Evolutionary conservation across 2,329 filamentous ascomycete genomes (phyloP).

Genomic region (Hypoxylon sp.): DNA sequence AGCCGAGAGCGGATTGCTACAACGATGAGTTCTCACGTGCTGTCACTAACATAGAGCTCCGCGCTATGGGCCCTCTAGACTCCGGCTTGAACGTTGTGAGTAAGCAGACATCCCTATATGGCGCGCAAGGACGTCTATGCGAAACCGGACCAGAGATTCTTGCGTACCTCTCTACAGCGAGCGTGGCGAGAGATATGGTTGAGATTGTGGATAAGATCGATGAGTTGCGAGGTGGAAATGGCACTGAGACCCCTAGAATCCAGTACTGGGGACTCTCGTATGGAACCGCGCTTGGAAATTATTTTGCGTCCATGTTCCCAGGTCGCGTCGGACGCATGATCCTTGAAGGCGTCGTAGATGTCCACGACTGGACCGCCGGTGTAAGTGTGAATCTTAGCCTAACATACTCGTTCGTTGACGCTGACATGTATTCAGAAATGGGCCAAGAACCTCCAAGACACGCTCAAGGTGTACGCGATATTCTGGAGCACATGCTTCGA

Average conservation of each 20-base stretch:
- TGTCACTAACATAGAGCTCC: constrained; percentile 47
- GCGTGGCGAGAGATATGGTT: constrained; percentile 61
- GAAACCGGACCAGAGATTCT: constrained; percentile 52
- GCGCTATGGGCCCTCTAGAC: constrained; percentile 53
- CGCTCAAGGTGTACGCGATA: constrained; percentile 54
- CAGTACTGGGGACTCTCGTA: constrained; percentile 69
- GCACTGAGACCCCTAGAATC: constrained; percentile 32
- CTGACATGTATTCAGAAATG: constrained; percentile 50
- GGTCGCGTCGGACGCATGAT: constrained; percentile 59
- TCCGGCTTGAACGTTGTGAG: constrained; percentile 44
- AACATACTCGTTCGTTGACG: not conserved
- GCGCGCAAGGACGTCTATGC: constrained; percentile 54
- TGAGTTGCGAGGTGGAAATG: constrained; percentile 48
- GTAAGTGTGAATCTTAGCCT: constrained; percentile 47
- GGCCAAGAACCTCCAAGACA: constrained; percentile 57
- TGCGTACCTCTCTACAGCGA: constrained; percentile 56
- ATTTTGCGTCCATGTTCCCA: constrained; percentile 61
- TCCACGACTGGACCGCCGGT: constrained; percentile 55
- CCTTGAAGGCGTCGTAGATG: constrained; percentile 58
- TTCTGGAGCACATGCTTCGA: constrained; percentile 58
- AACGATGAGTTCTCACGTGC: constrained; percentile 52
- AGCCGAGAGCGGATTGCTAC: constrained; percentile 60
- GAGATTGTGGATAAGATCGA: constrained; percentile 61
- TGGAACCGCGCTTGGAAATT: constrained; percentile 61
- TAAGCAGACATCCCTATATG: constrained; percentile 49